These are phyloP conservation scores for Phytophthora colocasiae DNA, from an alignment of 352 stramenopile species.

Conservation along the genomic window DNA sequence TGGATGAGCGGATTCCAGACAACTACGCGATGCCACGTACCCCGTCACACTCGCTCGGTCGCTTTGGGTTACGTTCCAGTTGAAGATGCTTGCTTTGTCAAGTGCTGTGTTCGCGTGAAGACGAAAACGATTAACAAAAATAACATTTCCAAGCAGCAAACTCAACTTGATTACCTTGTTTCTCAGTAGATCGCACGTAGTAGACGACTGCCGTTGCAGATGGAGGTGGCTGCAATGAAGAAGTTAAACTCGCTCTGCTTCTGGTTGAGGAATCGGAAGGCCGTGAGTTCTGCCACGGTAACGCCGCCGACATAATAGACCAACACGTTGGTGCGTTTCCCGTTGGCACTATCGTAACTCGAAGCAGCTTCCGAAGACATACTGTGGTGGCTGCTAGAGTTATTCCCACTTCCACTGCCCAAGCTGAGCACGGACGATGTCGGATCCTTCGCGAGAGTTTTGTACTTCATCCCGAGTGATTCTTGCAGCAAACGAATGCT, in stretches of 20 bases:
- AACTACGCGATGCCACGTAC: conserved; percentile 45
- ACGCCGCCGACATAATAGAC: conserved; percentile 89
- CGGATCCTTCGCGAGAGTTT: conserved; percentile 47
- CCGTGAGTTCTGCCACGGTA: conserved; percentile 83
- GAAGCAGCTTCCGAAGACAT: conserved; percentile 21
- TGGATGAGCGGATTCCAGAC: conserved; percentile 56
- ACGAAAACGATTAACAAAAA: background rate
- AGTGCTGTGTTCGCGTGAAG: background rate
- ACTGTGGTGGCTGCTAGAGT: conserved; percentile 25
- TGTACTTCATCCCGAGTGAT: conserved; percentile 76
- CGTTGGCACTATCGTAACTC: conserved; percentile 17
- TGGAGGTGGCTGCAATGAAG: conserved; percentile 72
- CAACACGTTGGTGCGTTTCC: conserved; percentile 50
- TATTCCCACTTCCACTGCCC: conserved; percentile 28
- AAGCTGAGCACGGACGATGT: conserved; percentile 38
- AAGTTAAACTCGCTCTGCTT: conserved; percentile 70
- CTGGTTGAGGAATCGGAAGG: conserved; percentile 77
- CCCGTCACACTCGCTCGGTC: conserved; percentile 41
- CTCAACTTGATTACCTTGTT: conserved; percentile 3
- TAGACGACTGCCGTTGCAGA: conserved; percentile 77
- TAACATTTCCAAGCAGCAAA: too few relatives aligned
- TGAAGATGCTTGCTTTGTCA: conserved; percentile 46
- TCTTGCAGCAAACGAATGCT: conserved; percentile 83
- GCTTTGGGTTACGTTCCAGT: conserved; percentile 48
- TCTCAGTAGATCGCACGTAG: conserved; percentile 62